Base-by-base conservation (phyloP, 495 filamentous ascomycete species). In the Lasiosphaeria miniovina region DNA sequence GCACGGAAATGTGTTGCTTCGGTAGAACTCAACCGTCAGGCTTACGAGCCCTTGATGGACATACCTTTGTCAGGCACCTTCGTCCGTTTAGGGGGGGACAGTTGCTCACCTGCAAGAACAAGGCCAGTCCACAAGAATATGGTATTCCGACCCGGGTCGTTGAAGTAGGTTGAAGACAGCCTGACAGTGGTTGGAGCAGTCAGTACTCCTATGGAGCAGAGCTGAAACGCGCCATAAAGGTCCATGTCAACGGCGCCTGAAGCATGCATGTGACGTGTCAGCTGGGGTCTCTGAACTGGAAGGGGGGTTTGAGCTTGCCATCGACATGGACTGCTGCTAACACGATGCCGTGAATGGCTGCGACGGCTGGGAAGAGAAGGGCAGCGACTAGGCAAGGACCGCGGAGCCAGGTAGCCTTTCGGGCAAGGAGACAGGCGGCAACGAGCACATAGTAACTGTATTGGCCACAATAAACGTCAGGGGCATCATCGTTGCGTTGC, bases 171-270 rank as follows among this genome's bases (percentile, higher is more conserved):
- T 9, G 71, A 71, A 1, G 82, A 85, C 32, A 84, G 64, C 33
- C 75, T 71, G 36, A 84, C 84, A 0, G 82, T 84, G 1, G 78
- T 71, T 0, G 84, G 84, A 14, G 83, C 84, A 2, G 84, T 79
- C 9, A 87, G 60, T 35, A 85, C 81, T 36, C 82, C 84, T 51
- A 87, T 84, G 4, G 83, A 76, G 60, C 84, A 87, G 6, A 85
- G 65, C 61, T 87, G 84, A 51, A 87, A 84, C 17, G 84, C 82
- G 1, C 84, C 84, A 35, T 82, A 87, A 4, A 87, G 71, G 64
- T 87, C 84, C 83, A 87, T 83, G 62, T 87, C 84, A 17, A 86
- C 74, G 41, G 82, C 83, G 35, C 71, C 82, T 84, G 53, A 40
- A 34, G n/a, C 1, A 17, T 36, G 12, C 34, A 24, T 24, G 24